Evolutionary conservation across 768 basidiomycete species (phyloP), one percentile per base, ranked within the genome.

Genomic region (Dictyophora rubrovolvata): DNA sequence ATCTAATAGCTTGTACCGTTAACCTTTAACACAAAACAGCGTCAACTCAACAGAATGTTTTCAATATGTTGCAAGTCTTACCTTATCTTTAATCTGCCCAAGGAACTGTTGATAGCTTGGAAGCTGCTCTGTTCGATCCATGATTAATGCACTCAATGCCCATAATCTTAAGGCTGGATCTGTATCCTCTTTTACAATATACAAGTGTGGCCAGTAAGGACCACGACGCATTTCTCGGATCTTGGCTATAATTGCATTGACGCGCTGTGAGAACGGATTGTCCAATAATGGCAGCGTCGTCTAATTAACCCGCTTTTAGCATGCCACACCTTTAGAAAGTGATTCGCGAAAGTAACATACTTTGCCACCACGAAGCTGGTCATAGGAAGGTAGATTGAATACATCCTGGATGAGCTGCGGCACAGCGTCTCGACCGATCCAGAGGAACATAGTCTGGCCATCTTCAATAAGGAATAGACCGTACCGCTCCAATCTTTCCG

Each of bases 361-460:
- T 85, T 99, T 99, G 65, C 96, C 96, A 52, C 92, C 92, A 54
- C 89, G 87, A 55, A 99, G 75, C 16, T 86, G 86, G 47, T 91
- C 89, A 68, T 97, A 97, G 63, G 73, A 85, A 0, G 89, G 86
- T 36, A 97, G 77, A 67, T 90, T 84, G 72, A 99, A 98, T 17
- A 97, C 94, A 67, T 99, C 96, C 77, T 86, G 77, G 61, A 98
- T 75, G 51, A 98, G 82, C 68, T 94, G 89, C 10, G 94, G 91
- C n/a, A 98, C 93, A 8, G 96, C 93, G 69, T 98, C 95, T 33
- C 93, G 84, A n/a, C 96, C 96, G 53, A 99, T 83, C 87, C 92
- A 98, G 52, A 98, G 77, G 84, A 99, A 98, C 68, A 99, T 90
- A 20, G 89, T 94, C 71, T 98, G 96, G 1, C 89, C 90, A 70